Evolutionary conservation across 2,329 filamentous ascomycete genomes (phyloP), one percentile per base, ranked within the genome.

Genomic region (Arthrobotrys megalospora): DNA sequence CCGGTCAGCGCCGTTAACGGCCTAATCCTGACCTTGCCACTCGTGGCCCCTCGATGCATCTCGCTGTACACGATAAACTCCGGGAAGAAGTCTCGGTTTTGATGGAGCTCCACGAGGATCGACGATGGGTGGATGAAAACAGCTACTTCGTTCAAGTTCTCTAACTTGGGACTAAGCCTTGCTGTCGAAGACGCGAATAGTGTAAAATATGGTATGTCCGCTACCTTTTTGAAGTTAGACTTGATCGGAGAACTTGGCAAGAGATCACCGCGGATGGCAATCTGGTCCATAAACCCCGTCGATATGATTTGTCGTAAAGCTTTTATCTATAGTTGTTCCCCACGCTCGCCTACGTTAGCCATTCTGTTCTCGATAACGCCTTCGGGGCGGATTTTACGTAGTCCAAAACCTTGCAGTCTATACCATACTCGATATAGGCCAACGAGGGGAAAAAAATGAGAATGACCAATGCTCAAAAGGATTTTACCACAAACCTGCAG

Each of bases 61-160:
- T 95, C 91, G 12, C 91, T 91, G 86, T 97, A 99, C 16, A 97
- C 87, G 73, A 98, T 88, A 83, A 95, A 98, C 76, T 93, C 89
- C 0, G 96, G 96, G 81, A 96, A 92, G 84, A 95, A 92, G 70
- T 89, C 88, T 0, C 88, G 85, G 80, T 89, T 89, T 79, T 91
- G 83, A 84, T 92, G 88, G n/a, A 73, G 55, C 32, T 77, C 64
- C 45, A 95, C 90, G 7, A 99, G 88, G 2, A 93, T 87, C 1
- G 94, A 97, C 0, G 91, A 89, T 0, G 96, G 94, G 83, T 98
- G 96, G 52, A 98, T 89, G 83, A 92, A 98, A 1, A 97, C 93
- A 36, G 91, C 90, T 69, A 88, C 88, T 66, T 92, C 90, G 34
- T 87, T 81, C 11, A 86, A 83, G 14, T 86, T 85, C 14, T 86